Evolutionary conservation across 177 flowering plant genomes (phyloP), one percentile per base, ranked within the genome.

Genomic region (Vitis hybrid): DNA sequence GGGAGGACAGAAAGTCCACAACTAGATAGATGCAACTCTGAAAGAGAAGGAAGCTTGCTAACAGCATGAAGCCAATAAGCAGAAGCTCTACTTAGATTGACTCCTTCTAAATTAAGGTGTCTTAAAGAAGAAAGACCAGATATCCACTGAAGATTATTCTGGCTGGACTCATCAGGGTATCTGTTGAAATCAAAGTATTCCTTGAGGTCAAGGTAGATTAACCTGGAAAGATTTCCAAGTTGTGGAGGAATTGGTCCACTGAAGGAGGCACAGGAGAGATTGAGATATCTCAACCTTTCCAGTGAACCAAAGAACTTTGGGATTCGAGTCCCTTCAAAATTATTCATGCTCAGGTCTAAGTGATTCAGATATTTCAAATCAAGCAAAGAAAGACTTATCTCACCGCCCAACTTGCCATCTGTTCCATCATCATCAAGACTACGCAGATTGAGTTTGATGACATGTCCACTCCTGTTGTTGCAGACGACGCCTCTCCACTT

Each of bases 311-410:
- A 0, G 51, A 70, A 77, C 4, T 9, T 51, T 2, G 80, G 80
- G 21, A 77, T 67, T 16, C 19, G 26, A 51, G 10, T 50, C 22
- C 55, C 60, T 10, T 22, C 31, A 52, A 77, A 77, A 26, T 51
- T 9, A 55, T 74, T 78, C 67, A 55, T 2, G 45, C 80, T 78
- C 45, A 78, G 51, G 56, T 78, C 80, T 51, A 78, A 67, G 60
- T 67, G 33, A 3, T 15, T 26, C 52, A 78, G 31, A 48, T 67
- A 29, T 21, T 53, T 74, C 67, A 78, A 68, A 8, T 74, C 55
- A 13, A 76, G 45, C 62, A 76, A 48, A 50, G 72, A 58, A 45
- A 67, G 26, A 31, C 45, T 65, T 33, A 75, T 53, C 63, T 66
- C 21, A 14, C 71, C 78, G 13, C 52, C 63, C 3, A 65, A 45